Percentiles rank a stretch among this genome's conserved stretches.
Evolutionary conservation across 345 rosid species (phyloP).

Genomic region (Gossypium bickii): DNA sequence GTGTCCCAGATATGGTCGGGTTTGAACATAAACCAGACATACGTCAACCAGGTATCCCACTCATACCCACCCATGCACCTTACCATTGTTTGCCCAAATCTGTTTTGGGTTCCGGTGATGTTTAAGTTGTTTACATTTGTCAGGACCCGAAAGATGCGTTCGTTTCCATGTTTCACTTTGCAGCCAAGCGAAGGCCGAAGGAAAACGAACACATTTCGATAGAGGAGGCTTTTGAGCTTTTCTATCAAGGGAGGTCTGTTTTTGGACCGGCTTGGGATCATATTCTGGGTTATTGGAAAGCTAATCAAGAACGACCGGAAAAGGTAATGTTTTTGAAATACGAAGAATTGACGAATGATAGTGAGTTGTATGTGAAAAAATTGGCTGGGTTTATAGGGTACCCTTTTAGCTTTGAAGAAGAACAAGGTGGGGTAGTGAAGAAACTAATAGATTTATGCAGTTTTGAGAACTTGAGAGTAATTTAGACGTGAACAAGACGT

Average conservation of each 20-base stretch:
- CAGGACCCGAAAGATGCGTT: neutral
- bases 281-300: slow-evolving; percentile 33
- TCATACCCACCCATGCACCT: neutral
- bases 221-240: slow-evolving; percentile 28
- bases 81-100: neutral
- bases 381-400: slow-evolving; percentile 38
- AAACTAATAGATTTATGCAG: slow-evolving; percentile 31
- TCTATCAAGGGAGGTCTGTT: slow-evolving; percentile 26
- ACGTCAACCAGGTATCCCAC: neutral
- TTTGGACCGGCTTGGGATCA: slow-evolving; percentile 40
- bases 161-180: neutral
- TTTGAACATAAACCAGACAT: neutral
- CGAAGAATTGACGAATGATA: slow-evolving; percentile 30
- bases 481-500: slow-evolving; percentile 25
- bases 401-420: slow-evolving; percentile 20
- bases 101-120: neutral
- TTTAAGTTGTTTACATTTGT: neutral
- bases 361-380: slow-evolving; percentile 21
- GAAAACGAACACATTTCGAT: slow-evolving; percentile 13
- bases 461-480: slow-evolving; percentile 31
- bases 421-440: slow-evolving; percentile 16
- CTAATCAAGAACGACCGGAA: slow-evolving; percentile 23
- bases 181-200: neutral
- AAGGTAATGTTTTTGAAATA: slow-evolving; percentile 34
- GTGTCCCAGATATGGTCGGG: neutral